Evolutionary conservation across 345 rosid genomes (phyloP).

Genomic region (Gynandropsis gynandra): DNA sequence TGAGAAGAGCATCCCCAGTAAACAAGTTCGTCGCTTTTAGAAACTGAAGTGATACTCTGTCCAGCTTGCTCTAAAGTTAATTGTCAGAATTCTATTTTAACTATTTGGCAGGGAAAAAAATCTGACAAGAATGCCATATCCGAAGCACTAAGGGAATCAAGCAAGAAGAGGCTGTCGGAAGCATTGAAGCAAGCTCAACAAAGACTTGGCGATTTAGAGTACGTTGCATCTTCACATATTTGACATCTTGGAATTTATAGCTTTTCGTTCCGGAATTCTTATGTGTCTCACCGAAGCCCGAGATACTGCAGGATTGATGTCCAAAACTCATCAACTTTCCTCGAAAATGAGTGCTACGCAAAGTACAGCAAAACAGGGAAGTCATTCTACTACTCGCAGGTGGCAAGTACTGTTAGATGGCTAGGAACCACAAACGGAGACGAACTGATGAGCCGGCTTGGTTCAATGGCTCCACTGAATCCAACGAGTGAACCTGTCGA

Average conservation of each 20-base stretch:
- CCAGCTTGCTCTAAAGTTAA: neutral
- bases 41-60: neutral
- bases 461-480: slow-evolving; percentile 18
- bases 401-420: slow-evolving; percentile 81
- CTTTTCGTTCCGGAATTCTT: neutral
- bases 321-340: slow-evolving; percentile 41
- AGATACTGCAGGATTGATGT: slow-evolving; percentile 45
- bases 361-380: slow-evolving; percentile 84
- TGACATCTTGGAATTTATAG: neutral
- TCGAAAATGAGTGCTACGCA: slow-evolving; percentile 71
- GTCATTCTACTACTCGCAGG: slow-evolving; percentile 76
- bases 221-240: neutral
- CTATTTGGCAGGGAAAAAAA: slow-evolving; percentile 46
- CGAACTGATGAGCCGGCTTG: slow-evolving; percentile 33
- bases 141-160: slow-evolving; percentile 52
- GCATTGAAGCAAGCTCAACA: slow-evolving; percentile 53
- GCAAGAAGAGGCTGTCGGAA: slow-evolving; percentile 57
- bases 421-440: slow-evolving; percentile 42
- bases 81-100: slow-evolving; percentile 8
- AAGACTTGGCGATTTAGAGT: slow-evolving; percentile 41
- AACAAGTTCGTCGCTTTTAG: slow-evolving; percentile 40
- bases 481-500: slow-evolving; percentile 23
- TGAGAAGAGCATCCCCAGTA: slow-evolving; percentile 32
- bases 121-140: slow-evolving; percentile 58
- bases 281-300: slow-evolving; percentile 4